A percentile compares a stretch with the other conserved stretches of the same genome.
These are phyloP conservation scores for Phylloporus sp. DNA, from an alignment of 768 basidiomycete species.

Conservation along the genomic window DNA sequence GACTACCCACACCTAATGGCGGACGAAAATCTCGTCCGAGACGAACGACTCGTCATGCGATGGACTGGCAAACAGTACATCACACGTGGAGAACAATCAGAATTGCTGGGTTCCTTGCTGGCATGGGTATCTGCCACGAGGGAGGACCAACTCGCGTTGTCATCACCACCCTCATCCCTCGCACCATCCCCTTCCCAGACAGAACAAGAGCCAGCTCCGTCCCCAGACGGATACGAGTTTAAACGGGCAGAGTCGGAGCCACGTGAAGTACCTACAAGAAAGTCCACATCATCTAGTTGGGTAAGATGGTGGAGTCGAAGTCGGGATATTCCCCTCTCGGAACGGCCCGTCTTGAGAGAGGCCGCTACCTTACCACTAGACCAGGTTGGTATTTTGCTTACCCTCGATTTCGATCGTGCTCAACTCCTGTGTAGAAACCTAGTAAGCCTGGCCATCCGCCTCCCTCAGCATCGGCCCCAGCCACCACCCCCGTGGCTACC, in stretches of 20 bases:
- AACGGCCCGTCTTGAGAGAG: slow-evolving; percentile 23
- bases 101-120: slow-evolving; percentile 69
- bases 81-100: slow-evolving; percentile 69
- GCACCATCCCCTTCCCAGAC: slow-evolving; percentile 13
- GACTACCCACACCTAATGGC: slow-evolving; percentile 63
- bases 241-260: slow-evolving; percentile 39
- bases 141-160: slow-evolving; percentile 19
- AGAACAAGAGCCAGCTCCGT: slow-evolving; percentile 26
- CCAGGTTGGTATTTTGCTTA: slow-evolving; percentile 14
- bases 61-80: slow-evolving; percentile 76
- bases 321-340: slow-evolving; percentile 31
- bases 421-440: slow-evolving; percentile 11
- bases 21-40: slow-evolving; percentile 56
- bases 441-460: slow-evolving; percentile 7
- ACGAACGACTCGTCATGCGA: slow-evolving; percentile 66
- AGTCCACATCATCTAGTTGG: slow-evolving; percentile 66
- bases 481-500: slow-evolving; percentile 39
- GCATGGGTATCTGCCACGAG: slow-evolving; percentile 46
- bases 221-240: slow-evolving; percentile 22
- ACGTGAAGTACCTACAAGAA: slow-evolving; percentile 33
- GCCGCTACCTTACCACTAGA: slow-evolving; percentile 22
- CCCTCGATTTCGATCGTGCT: neutral
- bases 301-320: slow-evolving; percentile 80
- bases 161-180: slow-evolving; percentile 7
- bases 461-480: slow-evolving; percentile 42